phyloP scores from a whole-genome alignment of 2,329 filamentous ascomycete genomes.

The Aspergillus udagawae region DNA sequence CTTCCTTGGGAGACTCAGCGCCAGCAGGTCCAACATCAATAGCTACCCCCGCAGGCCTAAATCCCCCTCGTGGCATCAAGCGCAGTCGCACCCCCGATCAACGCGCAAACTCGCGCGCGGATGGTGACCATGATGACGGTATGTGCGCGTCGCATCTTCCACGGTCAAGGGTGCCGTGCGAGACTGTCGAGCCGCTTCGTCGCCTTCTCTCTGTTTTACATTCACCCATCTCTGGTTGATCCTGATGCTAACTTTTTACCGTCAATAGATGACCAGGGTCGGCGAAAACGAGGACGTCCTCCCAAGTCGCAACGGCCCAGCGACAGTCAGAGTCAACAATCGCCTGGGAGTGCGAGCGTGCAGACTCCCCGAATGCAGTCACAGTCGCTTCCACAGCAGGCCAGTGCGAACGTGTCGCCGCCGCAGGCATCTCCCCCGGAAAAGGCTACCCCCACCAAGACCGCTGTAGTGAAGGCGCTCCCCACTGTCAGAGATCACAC shows the following conservation, averaged over 20 bases:
- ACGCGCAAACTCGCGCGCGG: constrained; percentile 55
- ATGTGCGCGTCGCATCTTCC: constrained; percentile 46
- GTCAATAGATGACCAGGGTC: constrained; percentile 38
- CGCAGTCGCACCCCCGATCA: constrained; percentile 72
- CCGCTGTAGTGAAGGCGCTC: constrained; percentile 85
- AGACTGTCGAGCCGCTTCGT: constrained; percentile 14
- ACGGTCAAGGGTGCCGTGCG: constrained; percentile 17
- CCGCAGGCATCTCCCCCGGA: constrained; percentile 59
- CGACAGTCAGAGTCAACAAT: constrained; percentile 31
- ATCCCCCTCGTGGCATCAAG: constrained; percentile 67
- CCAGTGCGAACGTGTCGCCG: constrained; percentile 44
- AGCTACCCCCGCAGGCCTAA: constrained; percentile 25
- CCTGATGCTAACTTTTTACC: constrained; percentile 16
- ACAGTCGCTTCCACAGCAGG: constrained; percentile 31
- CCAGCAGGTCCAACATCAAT: constrained; percentile 32
- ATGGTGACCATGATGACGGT: constrained; percentile 68
- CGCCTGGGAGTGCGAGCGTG: constrained; percentile 27
- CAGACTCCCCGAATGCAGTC: constrained; percentile 41
- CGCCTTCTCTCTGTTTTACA: constrained; percentile 3
- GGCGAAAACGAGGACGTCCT: constrained; percentile 48
- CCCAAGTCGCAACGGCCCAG: constrained; percentile 45
- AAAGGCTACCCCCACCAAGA: constrained; percentile 71
- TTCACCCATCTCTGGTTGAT: neutral
- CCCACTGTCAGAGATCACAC: constrained; percentile 96
- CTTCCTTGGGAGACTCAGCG: constrained; percentile 38